Conservation (phyloP, 441 rosid genomes). For the Brassica hybrid region DNA sequence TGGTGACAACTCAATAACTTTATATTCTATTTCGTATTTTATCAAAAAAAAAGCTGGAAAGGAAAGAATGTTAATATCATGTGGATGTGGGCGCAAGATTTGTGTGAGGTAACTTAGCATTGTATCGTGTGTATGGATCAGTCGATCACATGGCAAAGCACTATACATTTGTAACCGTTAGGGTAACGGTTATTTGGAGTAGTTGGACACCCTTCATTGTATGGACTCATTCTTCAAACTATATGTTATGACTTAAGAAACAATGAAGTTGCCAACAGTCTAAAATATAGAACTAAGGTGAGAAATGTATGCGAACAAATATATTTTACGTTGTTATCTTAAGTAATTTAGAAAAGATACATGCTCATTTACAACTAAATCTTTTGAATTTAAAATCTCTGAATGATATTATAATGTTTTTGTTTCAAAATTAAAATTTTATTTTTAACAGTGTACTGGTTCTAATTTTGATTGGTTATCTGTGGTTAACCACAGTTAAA, state of each 20-base stretch:
- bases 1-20: not conserved
- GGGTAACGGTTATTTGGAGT: constrained; percentile 33
- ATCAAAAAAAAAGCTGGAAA: not conserved
- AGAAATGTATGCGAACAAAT: not conserved
- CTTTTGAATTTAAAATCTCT: not conserved
- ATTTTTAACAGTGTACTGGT: not conserved
- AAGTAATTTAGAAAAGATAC: too few species aligned
- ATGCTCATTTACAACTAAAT: not conserved
- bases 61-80: not conserved
- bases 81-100: constrained; percentile 1
- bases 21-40: not conserved
- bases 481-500: not conserved
- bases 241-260: not conserved
- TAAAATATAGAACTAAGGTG: not conserved
- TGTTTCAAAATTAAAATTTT: not conserved
- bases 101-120: constrained; percentile 25
- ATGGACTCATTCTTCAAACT: constrained; percentile 34
- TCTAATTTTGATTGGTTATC: not conserved
- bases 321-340: not conserved
- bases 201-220: constrained; percentile 22
- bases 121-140: constrained; percentile 17
- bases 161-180: constrained; percentile 30
- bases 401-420: not conserved
- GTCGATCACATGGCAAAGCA: constrained; percentile 20
- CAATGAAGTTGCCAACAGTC: not conserved